These are phyloP conservation scores for Boletus huronensis DNA, from an alignment of 768 basidiomycete species.

Conservation along the genomic window DNA sequence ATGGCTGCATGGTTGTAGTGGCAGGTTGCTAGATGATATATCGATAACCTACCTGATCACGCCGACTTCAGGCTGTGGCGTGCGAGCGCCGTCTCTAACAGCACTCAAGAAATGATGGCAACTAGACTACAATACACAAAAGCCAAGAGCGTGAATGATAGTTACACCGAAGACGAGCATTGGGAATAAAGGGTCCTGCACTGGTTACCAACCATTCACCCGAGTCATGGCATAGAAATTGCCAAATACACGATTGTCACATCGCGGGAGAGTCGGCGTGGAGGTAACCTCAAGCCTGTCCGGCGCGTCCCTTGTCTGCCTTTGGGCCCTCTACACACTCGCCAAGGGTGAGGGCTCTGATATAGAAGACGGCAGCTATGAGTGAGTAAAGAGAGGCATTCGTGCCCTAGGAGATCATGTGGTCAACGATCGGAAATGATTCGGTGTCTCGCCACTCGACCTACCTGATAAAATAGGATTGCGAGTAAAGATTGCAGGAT, in stretches of 20 bases:
- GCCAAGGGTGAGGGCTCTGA: constrained; percentile 59
- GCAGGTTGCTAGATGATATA: not conserved
- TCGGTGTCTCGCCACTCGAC: constrained; percentile 10
- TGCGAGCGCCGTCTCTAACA: constrained; percentile 3
- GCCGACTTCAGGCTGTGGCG: constrained; percentile 6
- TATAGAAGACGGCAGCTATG: constrained; percentile 66
- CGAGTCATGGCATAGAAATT: not conserved
- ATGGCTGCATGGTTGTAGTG: constrained; percentile 18
- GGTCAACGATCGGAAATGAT: not conserved
- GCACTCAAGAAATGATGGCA: not conserved
- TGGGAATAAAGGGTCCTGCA: not conserved
- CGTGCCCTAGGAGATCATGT: constrained; percentile 56
- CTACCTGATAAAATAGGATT: constrained; percentile 75
- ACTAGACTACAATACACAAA: constrained; percentile 4
- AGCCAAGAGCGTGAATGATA: not conserved
- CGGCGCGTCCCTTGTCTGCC: constrained; percentile 55
- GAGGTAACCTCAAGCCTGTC: constrained; percentile 44
- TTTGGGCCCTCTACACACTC: constrained; percentile 69
- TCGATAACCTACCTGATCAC: not conserved
- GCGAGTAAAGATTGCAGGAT: constrained; percentile 59
- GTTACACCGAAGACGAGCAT: not conserved
- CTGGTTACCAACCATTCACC: not conserved
- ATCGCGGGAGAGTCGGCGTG: not conserved
- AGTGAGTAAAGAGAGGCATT: constrained; percentile 80
- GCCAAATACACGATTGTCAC: not conserved